Evolutionary conservation across 23 red algal genomes (phyloP).

Genomic region (Gracilaria domingensis): DNA sequence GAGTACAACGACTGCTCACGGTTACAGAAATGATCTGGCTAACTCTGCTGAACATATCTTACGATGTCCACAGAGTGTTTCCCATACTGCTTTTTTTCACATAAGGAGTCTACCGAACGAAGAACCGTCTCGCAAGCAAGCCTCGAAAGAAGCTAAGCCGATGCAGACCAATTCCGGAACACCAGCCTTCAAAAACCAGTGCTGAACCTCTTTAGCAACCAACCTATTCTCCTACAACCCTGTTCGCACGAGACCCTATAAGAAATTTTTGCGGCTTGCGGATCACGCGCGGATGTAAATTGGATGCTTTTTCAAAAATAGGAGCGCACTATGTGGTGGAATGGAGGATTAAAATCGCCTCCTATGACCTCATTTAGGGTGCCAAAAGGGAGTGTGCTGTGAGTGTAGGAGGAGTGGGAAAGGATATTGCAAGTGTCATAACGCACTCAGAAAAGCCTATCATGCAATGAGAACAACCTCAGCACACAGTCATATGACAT

Average conservation of each 20-base stretch:
- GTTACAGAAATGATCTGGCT: constrained; percentile 4
- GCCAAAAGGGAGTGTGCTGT: too few relatives aligned
- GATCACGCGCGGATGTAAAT: too few relatives aligned
- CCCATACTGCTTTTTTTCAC: background rate
- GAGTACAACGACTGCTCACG: constrained; percentile 20
- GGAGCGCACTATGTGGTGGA: too few relatives aligned
- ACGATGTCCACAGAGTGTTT: background rate
- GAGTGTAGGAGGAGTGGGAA: too few relatives aligned
- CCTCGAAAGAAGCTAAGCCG: background rate
- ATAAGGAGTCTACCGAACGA: background rate
- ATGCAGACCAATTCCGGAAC: background rate
- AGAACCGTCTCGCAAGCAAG: background rate
- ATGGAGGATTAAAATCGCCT: too few relatives aligned
- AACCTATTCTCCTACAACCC: background rate
- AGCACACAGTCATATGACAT: too few relatives aligned
- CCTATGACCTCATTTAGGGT: too few relatives aligned
- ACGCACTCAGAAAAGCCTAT: too few relatives aligned
- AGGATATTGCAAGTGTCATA: too few relatives aligned
- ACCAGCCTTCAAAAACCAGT: background rate
- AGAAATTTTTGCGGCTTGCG: too few relatives aligned
- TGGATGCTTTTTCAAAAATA: too few relatives aligned
- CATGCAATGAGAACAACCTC: too few relatives aligned
- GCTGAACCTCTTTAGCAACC: background rate
- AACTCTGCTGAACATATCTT: background rate
- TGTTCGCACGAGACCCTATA: background rate